Conservation (phyloP, 805 yeast species). For the Starmerella floris region DNA sequence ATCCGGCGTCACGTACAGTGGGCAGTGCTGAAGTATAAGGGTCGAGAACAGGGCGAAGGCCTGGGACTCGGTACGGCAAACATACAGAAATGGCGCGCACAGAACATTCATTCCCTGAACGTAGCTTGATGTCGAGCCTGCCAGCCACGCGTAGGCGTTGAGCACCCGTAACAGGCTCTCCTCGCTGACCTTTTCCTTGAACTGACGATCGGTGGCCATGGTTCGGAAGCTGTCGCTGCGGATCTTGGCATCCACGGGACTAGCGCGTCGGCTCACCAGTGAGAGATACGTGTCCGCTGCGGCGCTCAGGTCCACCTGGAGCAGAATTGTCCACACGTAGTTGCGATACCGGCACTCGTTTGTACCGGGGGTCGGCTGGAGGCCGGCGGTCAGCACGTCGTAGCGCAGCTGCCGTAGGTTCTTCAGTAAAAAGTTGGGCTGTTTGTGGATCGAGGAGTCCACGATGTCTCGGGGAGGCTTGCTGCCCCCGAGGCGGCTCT, state of each 20-base stretch:
- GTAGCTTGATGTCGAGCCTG: conserved; percentile 22
- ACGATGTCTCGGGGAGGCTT: conserved; percentile 32
- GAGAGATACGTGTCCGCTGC: conserved; percentile 42
- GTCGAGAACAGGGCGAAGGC: conserved; percentile 61
- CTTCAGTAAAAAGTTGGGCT: conserved; percentile 34
- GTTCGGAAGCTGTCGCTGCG: conserved; percentile 79
- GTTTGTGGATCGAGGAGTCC: conserved; percentile 33
- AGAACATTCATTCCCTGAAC: conserved; percentile 91
- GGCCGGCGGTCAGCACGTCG: conserved; percentile 38
- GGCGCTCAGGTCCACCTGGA: conserved; percentile 40
- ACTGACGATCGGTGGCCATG: conserved; percentile 54
- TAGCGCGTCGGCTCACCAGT: conserved; percentile 44
- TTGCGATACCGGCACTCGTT: conserved; percentile 51
- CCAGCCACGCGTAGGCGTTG: conserved; percentile 50
- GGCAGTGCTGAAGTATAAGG: conserved; percentile 51
- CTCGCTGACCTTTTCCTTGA: conserved; percentile 56
- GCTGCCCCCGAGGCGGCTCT: conserved; percentile 6
- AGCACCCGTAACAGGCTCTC: conserved; percentile 52
- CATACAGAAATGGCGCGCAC: conserved; percentile 68
- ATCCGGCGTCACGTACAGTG: conserved; percentile 64
- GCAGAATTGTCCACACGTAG: conserved; percentile 69
- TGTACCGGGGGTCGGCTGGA: conserved; percentile 13
- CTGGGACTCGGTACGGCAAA: conserved; percentile 70
- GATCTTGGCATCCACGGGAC: conserved; percentile 52
- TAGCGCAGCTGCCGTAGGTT: conserved; percentile 43